Base-by-base conservation (phyloP, 1,284 basidiomycete genomes). In the Peniophora sp. region DNA sequence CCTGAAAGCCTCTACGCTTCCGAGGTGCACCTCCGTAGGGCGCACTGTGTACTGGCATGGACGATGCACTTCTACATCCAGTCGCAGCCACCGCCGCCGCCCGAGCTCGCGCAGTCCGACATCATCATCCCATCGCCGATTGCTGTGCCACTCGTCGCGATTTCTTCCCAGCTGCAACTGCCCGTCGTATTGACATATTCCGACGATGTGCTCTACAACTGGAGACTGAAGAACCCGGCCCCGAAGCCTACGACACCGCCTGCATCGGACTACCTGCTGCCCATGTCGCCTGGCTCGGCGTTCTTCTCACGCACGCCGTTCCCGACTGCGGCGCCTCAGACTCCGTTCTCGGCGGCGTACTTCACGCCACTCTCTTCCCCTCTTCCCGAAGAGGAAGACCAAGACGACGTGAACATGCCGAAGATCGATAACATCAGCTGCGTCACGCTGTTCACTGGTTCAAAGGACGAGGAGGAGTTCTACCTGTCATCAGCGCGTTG, bases 141-240 rank as follows among this genome's bases (percentile, higher is more conserved):
- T 52, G 79, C 88, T 2, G 68, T 95, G 6, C 95, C 93, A 0
- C 76, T 92, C 24, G 78, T 93, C n/a, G 74, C 81, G 56, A 74
- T 94, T 22, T 91, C 83, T 18, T 68, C 74, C 0, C 73, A 88
- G 47, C 79, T 98, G 14, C 87, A 88, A 53, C 69, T 98, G 1
- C 94, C 96, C 0, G 94, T 95, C 0, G 76, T 97, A 41, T 75
- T 96, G 45, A 97, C 94, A 1, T 98, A 97, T 62, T 89, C 94
- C 11, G 94, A 96, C 64, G 88, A 87, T 24, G 94, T 97, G 2
- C 75, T 98, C 6, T 98, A 94, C 73, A 97, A 97, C 63, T 97
- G 92, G 91, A 65, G 70, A 8, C 71, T 79, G 51, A 68, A 65
- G 51, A 57, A 61, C 12, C 67, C 57, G 49, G 65, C 57, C 47